Percentiles rank a stretch among this genome's conserved stretches.
phyloP scores from a whole-genome alignment of 2,329 filamentous ascomycete genomes.

The Colletotrichum gigasporum region DNA sequence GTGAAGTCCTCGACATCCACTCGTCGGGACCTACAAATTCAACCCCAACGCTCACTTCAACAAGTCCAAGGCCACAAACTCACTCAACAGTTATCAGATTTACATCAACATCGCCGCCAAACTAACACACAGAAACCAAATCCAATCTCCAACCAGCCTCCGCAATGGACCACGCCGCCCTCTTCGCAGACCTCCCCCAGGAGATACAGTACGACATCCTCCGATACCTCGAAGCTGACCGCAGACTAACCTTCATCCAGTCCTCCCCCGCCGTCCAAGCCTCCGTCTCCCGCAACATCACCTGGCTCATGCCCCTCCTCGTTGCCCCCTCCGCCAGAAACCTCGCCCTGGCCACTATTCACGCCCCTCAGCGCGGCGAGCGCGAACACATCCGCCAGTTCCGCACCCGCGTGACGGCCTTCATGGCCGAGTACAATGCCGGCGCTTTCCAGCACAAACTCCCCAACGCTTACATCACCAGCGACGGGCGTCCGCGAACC shows the following conservation, averaged over 20 bases:
- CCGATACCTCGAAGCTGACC: not conserved
- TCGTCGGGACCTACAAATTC: too few species aligned
- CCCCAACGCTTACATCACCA: not conserved
- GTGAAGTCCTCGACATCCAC: too few species aligned
- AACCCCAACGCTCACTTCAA: too few species aligned
- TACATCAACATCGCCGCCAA: too few species aligned
- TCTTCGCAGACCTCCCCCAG: not conserved
- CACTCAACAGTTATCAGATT: too few species aligned
- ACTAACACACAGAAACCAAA: too few species aligned
- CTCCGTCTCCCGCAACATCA: not conserved
- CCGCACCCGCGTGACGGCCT: not conserved
- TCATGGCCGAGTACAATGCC: not conserved
- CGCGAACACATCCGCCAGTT: constrained; percentile 10
- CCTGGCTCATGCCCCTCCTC: not conserved
- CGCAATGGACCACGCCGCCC: too few species aligned
- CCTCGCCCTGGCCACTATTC: not conserved
- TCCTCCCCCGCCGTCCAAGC: not conserved
- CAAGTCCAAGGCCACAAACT: too few species aligned
- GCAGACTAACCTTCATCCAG: not conserved
- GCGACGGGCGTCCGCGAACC: not conserved
- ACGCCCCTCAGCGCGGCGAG: not conserved
- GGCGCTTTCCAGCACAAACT: not conserved
- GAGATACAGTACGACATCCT: not conserved
- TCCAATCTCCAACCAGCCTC: too few species aligned
- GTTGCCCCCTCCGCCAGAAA: not conserved